Evolutionary conservation across 805 yeast species (phyloP), one percentile per base, ranked within the genome.

Genomic region (Lachancea lanzarotensis): DNA sequence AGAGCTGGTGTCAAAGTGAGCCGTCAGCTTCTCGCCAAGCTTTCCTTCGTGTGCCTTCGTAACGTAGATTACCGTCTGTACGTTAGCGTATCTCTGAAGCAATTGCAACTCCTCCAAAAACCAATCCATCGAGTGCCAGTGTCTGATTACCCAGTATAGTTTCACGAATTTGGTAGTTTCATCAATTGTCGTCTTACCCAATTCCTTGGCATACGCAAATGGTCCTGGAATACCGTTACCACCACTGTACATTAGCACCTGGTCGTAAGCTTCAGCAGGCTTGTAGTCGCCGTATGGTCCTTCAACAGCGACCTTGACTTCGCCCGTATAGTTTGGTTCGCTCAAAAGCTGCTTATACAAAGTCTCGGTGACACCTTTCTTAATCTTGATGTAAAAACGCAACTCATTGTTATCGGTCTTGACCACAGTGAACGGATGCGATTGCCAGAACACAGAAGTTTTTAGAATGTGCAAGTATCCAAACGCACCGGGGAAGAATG

Each of bases 351-450:
- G 52, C 25, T 60, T 58, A 40, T 62, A 62, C 10, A 75, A 51
- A 33, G 63, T 62, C 40, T 58, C 67, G 15, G 84, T 76, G 43
- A 74, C 59, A 42, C 84, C 84, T 6, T 66, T 67, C 59, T 77
- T 77, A 25, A 70, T 68, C 54, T 72, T 74, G 52, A 74, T 64
- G 52, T 62, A 69, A 41, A 75, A 62, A 3, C 66, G 62, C 13
- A 74, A 54, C 42, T 66, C 63, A 38, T 67, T 62, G 25, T 66
- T 65, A 34, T 65, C 57, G 2, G 73, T 62, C 44, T 38, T 32
- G 17, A 73, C 66, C 9, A 74, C 58, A 1, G 87, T 79, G 63
- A 82, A 81, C 3, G 89, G 89, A 58, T 82, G 86, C 3, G 81
- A 75, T 59, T 82, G 84, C 78, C 79, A 79, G 64, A 79, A 79